A percentile compares a stretch with the other conserved stretches of the same genome.
phyloP scores from a whole-genome alignment of 192 early-diverging fungal genomes.

The Phycomyces nitens region DNA sequence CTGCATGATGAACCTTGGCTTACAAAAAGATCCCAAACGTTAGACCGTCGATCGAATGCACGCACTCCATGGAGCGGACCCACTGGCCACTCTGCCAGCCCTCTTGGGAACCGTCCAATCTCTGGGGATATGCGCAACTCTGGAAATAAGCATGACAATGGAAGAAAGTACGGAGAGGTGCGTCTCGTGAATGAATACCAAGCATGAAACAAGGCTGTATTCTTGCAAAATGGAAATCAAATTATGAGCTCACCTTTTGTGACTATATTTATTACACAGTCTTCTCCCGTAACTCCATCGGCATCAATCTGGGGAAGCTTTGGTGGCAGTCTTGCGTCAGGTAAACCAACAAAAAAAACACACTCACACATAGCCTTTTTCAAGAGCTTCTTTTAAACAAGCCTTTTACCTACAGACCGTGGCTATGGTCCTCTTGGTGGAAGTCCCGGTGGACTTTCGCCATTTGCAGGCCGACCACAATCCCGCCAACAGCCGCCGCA shows the following conservation, averaged over 20 bases:
- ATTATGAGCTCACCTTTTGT: neutral
- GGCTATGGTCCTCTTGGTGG: constrained; percentile 8
- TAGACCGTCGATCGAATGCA: neutral
- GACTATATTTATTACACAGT: neutral
- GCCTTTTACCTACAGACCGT: neutral
- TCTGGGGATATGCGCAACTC: neutral
- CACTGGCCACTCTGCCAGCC: neutral
- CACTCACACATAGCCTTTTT: too few species aligned
- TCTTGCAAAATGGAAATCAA: too few species aligned
- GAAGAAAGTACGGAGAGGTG: constrained; percentile 16
- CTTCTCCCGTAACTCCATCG: constrained; percentile 16
- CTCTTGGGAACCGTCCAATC: neutral
- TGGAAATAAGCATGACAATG: neutral
- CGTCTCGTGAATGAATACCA: neutral
- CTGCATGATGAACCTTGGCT: too few species aligned
- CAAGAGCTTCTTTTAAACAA: too few species aligned
- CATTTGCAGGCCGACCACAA: constrained; percentile 11
- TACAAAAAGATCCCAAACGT: neutral
- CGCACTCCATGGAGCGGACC: constrained; percentile 18
- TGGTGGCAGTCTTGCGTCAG: constrained; percentile 13
- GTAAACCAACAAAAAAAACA: too few species aligned
- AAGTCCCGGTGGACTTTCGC: constrained; percentile 12
- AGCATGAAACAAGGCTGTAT: too few species aligned
- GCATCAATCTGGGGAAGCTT: constrained; percentile 32
- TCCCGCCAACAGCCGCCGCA: neutral